Evolutionary conservation across 345 rosid genomes (phyloP).

Genomic region (Salix dunnii): DNA sequence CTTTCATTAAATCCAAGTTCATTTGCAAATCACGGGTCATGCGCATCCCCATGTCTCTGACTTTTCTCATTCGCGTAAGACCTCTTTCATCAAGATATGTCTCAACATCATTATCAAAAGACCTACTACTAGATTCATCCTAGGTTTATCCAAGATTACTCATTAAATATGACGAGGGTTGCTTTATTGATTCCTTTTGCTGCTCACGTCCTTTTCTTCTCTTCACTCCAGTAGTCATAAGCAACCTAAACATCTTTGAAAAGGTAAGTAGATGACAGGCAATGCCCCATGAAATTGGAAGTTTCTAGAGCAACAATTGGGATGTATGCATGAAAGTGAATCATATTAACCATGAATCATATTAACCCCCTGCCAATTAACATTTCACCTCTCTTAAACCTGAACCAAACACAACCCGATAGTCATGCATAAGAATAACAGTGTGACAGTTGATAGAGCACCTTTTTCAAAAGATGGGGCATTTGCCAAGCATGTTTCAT

Average conservation of each 20-base stretch:
- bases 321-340: neutral
- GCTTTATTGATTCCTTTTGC: conserved; percentile 22
- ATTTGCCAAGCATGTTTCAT: neutral
- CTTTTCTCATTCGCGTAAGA: conserved; percentile 58
- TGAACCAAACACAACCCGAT: neutral
- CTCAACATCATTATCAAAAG: conserved; percentile 59
- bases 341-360: too few species aligned
- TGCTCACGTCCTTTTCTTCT: conserved; percentile 40
- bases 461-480: neutral
- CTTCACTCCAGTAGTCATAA: conserved; percentile 51
- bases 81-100: conserved; percentile 87
- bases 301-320: neutral
- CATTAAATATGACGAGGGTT: conserved; percentile 31
- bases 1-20: conserved; percentile 88
- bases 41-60: conserved; percentile 86
- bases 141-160: conserved; percentile 29
- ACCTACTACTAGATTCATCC: conserved; percentile 33
- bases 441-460: neutral
- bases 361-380: neutral
- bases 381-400: too few species aligned
- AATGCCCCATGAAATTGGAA: conserved; percentile 3
- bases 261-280: conserved; percentile 3
- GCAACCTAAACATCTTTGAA: conserved; percentile 42
- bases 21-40: conserved; percentile 97
- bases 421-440: neutral